These are phyloP conservation scores for Phlyctochytrium arcticum DNA, from an alignment of 192 early-diverging fungal species.

Conservation along the genomic window DNA sequence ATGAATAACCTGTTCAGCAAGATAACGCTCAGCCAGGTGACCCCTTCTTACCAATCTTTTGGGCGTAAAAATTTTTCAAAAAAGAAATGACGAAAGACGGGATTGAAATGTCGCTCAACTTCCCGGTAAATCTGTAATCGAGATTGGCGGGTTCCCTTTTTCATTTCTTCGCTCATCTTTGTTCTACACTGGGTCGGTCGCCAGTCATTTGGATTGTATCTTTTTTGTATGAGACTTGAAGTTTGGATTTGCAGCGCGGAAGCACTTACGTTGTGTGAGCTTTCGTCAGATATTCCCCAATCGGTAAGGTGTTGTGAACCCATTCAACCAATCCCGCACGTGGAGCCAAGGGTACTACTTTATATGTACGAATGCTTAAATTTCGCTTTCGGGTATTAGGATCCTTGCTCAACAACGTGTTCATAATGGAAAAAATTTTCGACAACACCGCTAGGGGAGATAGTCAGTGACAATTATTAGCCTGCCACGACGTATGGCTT, in stretches of 20 bases:
- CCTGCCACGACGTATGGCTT: background rate
- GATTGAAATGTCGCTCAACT: conserved; percentile 47
- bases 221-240: background rate
- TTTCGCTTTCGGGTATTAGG: conserved; percentile 42
- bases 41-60: conserved; percentile 62
- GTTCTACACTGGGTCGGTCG: conserved; percentile 33
- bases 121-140: conserved; percentile 50
- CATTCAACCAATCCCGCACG: conserved; percentile 54
- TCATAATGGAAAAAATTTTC: conserved; percentile 65
- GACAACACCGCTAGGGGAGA: conserved; percentile 46
- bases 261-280: conserved; percentile 36
- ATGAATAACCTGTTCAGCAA: no score
- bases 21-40: no score
- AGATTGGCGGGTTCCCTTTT: conserved; percentile 44
- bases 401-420: conserved; percentile 49
- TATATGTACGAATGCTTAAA: conserved; percentile 51
- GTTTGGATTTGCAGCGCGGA: background rate
- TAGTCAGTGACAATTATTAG: background rate
- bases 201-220: conserved; percentile 42
- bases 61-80: conserved; percentile 70
- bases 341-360: conserved; percentile 53
- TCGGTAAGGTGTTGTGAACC: conserved; percentile 48
- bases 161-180: conserved; percentile 37
- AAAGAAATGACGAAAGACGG: conserved; percentile 70
- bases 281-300: conserved; percentile 39